These are phyloP conservation scores for Curvularia lunata DNA, from an alignment of 2,329 filamentous ascomycete species.

Conservation along the genomic window DNA sequence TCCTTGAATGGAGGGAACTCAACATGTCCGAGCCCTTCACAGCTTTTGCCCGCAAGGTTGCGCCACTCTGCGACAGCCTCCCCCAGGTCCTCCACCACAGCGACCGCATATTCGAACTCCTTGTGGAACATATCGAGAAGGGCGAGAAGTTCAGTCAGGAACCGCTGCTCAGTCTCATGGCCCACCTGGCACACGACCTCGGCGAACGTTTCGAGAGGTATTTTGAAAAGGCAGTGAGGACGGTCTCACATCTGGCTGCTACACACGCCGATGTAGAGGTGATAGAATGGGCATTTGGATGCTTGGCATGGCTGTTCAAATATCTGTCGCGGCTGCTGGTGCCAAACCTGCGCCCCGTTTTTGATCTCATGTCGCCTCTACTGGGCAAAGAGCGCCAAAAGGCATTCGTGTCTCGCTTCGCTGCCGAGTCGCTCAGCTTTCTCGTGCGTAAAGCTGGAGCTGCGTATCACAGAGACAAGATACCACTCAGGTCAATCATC, in stretches of 20 bases:
- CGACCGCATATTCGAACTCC: slow-evolving; percentile 77
- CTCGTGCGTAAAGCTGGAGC: slow-evolving; percentile 86
- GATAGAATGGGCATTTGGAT: slow-evolving; percentile 97
- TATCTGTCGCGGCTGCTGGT: slow-evolving; percentile 89
- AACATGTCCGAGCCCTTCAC: slow-evolving; percentile 86
- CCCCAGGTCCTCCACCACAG: slow-evolving; percentile 92
- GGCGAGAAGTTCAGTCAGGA: slow-evolving; percentile 83
- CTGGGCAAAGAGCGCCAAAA: slow-evolving; percentile 84
- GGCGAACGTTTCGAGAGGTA: slow-evolving; percentile 87
- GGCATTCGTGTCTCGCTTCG: slow-evolving; percentile 86
- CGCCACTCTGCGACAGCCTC: slow-evolving; percentile 83
- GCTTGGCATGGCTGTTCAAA: slow-evolving; percentile 95
- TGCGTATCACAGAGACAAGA: slow-evolving; percentile 73
- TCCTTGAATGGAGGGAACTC: slow-evolving; percentile 89
- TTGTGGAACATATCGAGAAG: slow-evolving; percentile 77
- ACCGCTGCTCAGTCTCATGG: slow-evolving; percentile 83
- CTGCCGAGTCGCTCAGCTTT: slow-evolving; percentile 94
- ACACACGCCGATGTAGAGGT: slow-evolving; percentile 81
- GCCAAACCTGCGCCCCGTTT: slow-evolving; percentile 82
- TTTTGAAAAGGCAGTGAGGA: slow-evolving; percentile 74
- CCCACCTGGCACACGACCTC: slow-evolving; percentile 93
- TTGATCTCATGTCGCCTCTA: slow-evolving; percentile 80
- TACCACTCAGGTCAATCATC: slow-evolving; percentile 73
- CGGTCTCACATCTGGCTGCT: slow-evolving; percentile 79
- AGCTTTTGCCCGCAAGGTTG: slow-evolving; percentile 75